Base-by-base conservation (phyloP, 169 alveolate species). In the Eimeria necatrix region DNA sequence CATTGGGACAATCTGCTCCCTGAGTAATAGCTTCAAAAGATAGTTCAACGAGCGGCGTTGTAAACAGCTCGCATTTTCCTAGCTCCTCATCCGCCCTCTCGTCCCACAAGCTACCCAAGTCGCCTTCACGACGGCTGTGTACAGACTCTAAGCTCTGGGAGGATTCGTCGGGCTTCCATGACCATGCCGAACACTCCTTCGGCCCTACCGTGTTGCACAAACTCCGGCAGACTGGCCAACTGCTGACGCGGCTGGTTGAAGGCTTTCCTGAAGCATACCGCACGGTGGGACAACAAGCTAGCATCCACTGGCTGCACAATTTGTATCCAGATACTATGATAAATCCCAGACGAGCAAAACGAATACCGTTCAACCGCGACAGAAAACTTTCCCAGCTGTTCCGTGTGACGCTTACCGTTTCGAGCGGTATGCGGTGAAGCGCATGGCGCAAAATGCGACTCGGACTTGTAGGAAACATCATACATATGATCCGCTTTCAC, bases 361-460 rank as follows among this genome's bases (percentile, higher is more conserved):
- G 49, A 14, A 26, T 46, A 20, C 41, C 16, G 61, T 3, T 48
- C 16, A 12, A 41, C 60, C 20, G 20, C 0, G 14, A 41, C 59
- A 56, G 24, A 4, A 22, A 4, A 32, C 6, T 53, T 46, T 81
- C 52, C 71, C 2, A 18, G 16, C 24, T 26, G 10, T 49, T 26
- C 51, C 18, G 90, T 20, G 9, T 1, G 24, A 81, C 8, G 59
- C 92, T 20, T 59, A 84, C 92, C 92, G 61, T 41, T 53, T 60
- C 60, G 59, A 12, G 80, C 60, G 51, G 78, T 76, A 46, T 91
- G 89, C 74, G 95, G 90, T 10, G 86, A 41, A 22, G 89, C 95
- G 46, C 95, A 91, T 18, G 95, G 95, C 7, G 83, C 95, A 48
- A 48, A 76, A n/a, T 53, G 91, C 56, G 95, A 73, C 89, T 91